phyloP scores from a whole-genome alignment of 371 early-diverging fungal species.

The Capillidium rhysosporum region DNA sequence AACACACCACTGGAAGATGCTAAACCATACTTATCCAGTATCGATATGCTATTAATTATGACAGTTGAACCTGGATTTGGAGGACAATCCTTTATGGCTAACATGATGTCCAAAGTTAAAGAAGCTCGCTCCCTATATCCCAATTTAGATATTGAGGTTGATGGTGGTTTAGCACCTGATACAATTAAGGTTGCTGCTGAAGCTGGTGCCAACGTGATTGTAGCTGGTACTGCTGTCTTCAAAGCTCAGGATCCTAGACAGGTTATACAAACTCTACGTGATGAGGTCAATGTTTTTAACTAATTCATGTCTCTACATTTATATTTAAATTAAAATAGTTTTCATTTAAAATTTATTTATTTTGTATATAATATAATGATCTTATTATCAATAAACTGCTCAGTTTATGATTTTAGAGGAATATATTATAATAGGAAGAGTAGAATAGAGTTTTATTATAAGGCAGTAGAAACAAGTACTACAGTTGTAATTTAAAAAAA shows the following conservation, averaged over 20 bases:
- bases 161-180: conserved; percentile 82
- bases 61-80: conserved; percentile 98
- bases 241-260: conserved; percentile 49
- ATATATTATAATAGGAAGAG: too few species aligned
- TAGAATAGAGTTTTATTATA: too few species aligned
- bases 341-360: too few species aligned
- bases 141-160: conserved; percentile 88
- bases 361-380: too few species aligned
- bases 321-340: too few species aligned
- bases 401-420: too few species aligned
- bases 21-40: conserved; percentile 34
- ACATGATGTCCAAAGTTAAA: conserved; percentile 68
- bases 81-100: conserved; percentile 80
- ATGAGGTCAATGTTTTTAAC: conserved; percentile 24
- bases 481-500: too few species aligned
- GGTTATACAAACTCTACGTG: conserved; percentile 47
- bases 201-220: conserved; percentile 96
- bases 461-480: too few species aligned
- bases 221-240: conserved; percentile 95
- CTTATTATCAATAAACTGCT: too few species aligned
- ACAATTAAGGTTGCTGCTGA: conserved; percentile 72
- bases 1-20: conserved; percentile 64
- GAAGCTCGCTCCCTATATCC: conserved; percentile 57
- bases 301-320: neutral
- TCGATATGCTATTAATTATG: conserved; percentile 93